These are phyloP conservation scores for Cicer arietinum DNA, from an alignment of 306 rosid species.

Conservation along the genomic window DNA sequence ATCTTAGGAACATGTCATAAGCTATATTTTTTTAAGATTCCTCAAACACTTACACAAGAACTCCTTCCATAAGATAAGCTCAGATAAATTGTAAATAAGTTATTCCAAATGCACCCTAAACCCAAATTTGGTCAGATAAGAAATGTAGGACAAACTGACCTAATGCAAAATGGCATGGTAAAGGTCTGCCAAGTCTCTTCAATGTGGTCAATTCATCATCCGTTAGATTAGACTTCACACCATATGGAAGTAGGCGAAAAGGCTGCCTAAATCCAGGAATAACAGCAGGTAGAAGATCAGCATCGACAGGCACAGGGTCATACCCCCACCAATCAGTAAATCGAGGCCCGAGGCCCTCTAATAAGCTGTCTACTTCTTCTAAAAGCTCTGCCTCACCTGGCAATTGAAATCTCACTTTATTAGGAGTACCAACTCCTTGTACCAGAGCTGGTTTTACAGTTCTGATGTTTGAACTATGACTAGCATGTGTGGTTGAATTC, in stretches of 20 bases:
- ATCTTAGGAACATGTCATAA: background rate
- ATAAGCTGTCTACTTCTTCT: constrained; percentile 74
- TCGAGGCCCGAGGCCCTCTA: constrained; percentile 88
- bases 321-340: constrained; percentile 97
- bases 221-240: constrained; percentile 81
- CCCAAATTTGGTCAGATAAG: constrained; percentile 29
- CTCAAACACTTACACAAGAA: background rate
- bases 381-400: constrained; percentile 81
- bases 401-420: constrained; percentile 78
- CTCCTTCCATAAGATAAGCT: constrained; percentile 1
- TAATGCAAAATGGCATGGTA: constrained; percentile 88
- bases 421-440: constrained; percentile 79
- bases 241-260: constrained; percentile 96
- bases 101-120: background rate
- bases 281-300: constrained; percentile 84
- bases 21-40: background rate
- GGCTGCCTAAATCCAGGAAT: constrained; percentile 83
- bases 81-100: background rate
- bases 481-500: constrained; percentile 48
- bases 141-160: constrained; percentile 63
- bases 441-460: constrained; percentile 53
- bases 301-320: constrained; percentile 92
- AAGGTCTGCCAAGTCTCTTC: constrained; percentile 81
- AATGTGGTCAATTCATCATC: constrained; percentile 89
- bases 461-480: constrained; percentile 42